phyloP scores from a whole-genome alignment of 495 filamentous ascomycete genomes.

The Penicillium coffeae region DNA sequence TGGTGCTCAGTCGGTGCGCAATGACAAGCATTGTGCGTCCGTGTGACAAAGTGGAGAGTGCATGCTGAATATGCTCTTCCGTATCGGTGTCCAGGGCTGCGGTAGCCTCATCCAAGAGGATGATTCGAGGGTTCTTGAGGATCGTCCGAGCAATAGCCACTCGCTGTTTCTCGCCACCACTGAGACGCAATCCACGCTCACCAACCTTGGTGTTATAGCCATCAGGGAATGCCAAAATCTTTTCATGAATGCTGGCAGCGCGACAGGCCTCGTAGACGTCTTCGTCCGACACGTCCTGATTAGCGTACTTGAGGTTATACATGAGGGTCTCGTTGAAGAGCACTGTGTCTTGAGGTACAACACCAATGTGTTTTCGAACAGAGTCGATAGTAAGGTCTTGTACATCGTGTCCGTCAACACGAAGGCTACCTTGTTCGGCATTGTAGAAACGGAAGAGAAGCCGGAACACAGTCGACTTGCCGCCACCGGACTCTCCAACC shows the following conservation, averaged over 20 bases:
- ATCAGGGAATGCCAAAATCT: conserved; percentile 90
- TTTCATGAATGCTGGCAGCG: conserved; percentile 92
- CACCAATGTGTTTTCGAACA: conserved; percentile 83
- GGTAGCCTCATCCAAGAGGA: conserved; percentile 94
- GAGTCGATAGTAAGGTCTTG: conserved; percentile 87
- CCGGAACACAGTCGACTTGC: conserved; percentile 96
- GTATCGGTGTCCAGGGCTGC: conserved; percentile 94
- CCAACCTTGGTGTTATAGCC: conserved; percentile 89
- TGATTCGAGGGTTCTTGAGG: conserved; percentile 91
- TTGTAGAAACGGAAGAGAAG: conserved; percentile 96
- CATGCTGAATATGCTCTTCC: conserved; percentile 90
- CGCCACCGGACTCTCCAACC: conserved; percentile 93
- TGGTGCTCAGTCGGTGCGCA: conserved; percentile 88
- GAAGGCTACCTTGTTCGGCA: conserved; percentile 67
- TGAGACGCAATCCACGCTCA: conserved; percentile 87
- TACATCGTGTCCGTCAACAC: conserved; percentile 80
- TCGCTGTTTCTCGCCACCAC: conserved; percentile 94
- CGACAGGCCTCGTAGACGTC: conserved; percentile 85
- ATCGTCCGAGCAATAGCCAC: conserved; percentile 97
- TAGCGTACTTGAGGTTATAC: conserved; percentile 96
- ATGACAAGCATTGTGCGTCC: conserved; percentile 85
- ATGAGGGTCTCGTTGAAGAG: conserved; percentile 96
- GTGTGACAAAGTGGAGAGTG: conserved; percentile 70
- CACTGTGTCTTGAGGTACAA: conserved; percentile 94
- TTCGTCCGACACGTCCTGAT: conserved; percentile 77